Evolutionary conservation across 2,329 filamentous ascomycete genomes (phyloP), one percentile per base, ranked within the genome.

Genomic region (Trichoderma sp.): DNA sequence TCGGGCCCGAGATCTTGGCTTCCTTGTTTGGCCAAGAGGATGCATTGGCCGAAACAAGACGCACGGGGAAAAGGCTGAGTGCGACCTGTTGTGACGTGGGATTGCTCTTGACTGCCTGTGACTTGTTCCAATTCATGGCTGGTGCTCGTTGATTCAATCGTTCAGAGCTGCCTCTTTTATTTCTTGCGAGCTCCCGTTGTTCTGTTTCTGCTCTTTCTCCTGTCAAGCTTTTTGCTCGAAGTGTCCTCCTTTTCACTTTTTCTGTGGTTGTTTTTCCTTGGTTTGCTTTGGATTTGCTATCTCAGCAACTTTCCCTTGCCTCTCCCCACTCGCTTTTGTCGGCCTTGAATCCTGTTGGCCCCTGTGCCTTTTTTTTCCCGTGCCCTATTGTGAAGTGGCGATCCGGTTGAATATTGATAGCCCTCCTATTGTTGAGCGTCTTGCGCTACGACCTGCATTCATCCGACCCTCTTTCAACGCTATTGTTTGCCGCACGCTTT

Each of bases 11-110:
- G 7, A 19, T 39, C 24, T 52, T 63, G 52, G 34, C 61, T 63
- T 63, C 61, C 61, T 50, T 57, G 45, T 63, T 63, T 56, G 61
- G 63, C 52, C 52, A 39, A 63, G 43, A 63, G 26, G 48, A 48
- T 62, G 48, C 59, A 43, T 44, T 60, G 54, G 54, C 26, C 30
- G 54, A 64, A 55, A 64, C 54, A 51, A 19, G 39, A 43, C n/a
- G 51, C 34, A 47, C 26, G 59, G 50, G 26, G 3, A 39, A 63
- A 63, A 26, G 50, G 48, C 50, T 34, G 41, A n/a, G 44, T 51
- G 45, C 34, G 34, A 39, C 34, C 62, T 51, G 41, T 50, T 50
- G 61, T 21, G 28, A 21, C 39, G 39, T 45, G 52, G 61, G 44
- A 56, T 57, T 63, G 61, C 61, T 57, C n/a, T 63, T 54, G 47